These are phyloP conservation scores for Candolleomyces eurysporus DNA, from an alignment of 768 basidiomycete genomes.

Conservation along the genomic window DNA sequence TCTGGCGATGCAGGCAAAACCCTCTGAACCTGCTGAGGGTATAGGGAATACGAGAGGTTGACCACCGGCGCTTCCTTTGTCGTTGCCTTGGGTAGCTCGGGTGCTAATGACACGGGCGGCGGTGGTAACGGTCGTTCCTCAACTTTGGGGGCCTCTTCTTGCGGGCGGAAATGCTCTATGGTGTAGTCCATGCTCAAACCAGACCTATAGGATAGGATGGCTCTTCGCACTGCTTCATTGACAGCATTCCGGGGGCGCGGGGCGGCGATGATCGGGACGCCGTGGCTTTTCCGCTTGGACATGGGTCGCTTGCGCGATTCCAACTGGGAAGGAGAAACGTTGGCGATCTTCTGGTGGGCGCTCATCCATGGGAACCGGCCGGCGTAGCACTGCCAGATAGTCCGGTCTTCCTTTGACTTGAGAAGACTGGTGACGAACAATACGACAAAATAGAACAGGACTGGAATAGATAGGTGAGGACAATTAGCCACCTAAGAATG, in stretches of 20 bases:
- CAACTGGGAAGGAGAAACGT: conserved; percentile 30
- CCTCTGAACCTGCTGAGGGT: conserved; percentile 25
- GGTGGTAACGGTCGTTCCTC: conserved; percentile 1
- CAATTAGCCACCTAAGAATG: not conserved
- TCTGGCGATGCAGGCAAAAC: conserved; percentile 13
- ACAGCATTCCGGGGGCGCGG: conserved; percentile 40
- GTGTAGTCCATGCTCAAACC: conserved; percentile 43
- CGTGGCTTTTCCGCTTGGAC: conserved; percentile 11
- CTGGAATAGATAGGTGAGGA: conserved; percentile 27
- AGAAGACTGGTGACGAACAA: conserved; percentile 42
- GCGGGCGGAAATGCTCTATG: conserved; percentile 45
- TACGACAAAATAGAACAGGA: conserved; percentile 55
- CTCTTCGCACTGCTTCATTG: conserved; percentile 19
- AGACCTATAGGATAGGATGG: conserved; percentile 36
- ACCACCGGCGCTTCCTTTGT: not conserved
- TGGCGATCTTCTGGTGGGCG: conserved; percentile 27
- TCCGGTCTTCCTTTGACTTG: conserved; percentile 40
- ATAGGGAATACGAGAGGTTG: conserved; percentile 25
- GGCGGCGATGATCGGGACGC: conserved; percentile 40
- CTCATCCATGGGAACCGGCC: conserved; percentile 39
- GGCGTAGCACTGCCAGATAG: conserved; percentile 52
- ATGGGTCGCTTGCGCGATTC: conserved; percentile 6
- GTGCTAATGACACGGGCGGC: not conserved
- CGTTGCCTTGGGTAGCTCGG: not conserved
- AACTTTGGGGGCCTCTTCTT: not conserved